phyloP scores from a whole-genome alignment of 805 yeast species.

The Kodamaea sagamina region DNA sequence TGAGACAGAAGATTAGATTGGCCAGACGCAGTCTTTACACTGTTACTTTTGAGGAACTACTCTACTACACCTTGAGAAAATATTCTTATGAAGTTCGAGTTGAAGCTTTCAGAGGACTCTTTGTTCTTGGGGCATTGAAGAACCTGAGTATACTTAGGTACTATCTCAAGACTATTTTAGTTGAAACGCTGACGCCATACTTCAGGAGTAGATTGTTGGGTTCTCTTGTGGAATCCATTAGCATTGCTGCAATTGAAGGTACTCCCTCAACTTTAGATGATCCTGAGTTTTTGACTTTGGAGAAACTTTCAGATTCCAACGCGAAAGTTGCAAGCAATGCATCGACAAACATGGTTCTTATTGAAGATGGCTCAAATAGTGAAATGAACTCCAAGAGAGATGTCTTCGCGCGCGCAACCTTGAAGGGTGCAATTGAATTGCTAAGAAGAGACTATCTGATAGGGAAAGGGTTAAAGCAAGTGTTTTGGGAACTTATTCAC shows the following conservation, averaged over 20 bases:
- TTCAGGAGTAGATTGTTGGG: constrained; percentile 53
- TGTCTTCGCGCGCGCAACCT: constrained; percentile 60
- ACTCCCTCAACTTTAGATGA: constrained; percentile 61
- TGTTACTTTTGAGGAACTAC: constrained; percentile 54
- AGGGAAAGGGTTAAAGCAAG: constrained; percentile 56
- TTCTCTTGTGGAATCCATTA: constrained; percentile 53
- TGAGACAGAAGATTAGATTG: constrained; percentile 60
- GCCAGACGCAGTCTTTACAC: constrained; percentile 55
- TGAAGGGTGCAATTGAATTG: constrained; percentile 66
- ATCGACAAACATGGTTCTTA: constrained; percentile 48
- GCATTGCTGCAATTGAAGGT: constrained; percentile 68
- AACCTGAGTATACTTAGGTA: constrained; percentile 62
- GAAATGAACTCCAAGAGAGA: constrained; percentile 59
- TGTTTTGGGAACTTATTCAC: constrained; percentile 71
- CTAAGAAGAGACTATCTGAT: constrained; percentile 60
- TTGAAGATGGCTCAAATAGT: constrained; percentile 52
- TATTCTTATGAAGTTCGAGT: constrained; percentile 56
- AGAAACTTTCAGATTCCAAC: constrained; percentile 25
- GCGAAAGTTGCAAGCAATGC: constrained; percentile 20
- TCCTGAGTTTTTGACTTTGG: constrained; percentile 54
- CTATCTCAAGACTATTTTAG: constrained; percentile 55
- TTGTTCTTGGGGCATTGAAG: constrained; percentile 75
- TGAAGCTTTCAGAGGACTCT: constrained; percentile 68
- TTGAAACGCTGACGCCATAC: constrained; percentile 53
- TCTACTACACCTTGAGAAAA: constrained; percentile 52